Percentiles rank a stretch among this genome's conserved stretches.
These are phyloP conservation scores for Penicillium psychrosexuale DNA, from an alignment of 2,329 filamentous ascomycete genomes.

Conservation along the genomic window DNA sequence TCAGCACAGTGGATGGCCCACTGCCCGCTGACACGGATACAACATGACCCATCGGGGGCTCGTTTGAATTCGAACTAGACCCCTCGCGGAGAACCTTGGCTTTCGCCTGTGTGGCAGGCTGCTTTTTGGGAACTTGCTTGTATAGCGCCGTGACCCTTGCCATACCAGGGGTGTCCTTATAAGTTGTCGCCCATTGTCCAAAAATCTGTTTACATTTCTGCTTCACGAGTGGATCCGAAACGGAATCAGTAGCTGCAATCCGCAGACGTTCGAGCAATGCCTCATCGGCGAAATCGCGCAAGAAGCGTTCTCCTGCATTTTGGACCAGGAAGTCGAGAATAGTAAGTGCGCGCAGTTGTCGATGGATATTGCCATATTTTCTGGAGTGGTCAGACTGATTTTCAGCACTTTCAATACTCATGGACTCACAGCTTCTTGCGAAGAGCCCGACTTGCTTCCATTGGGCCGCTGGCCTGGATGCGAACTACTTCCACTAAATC, in stretches of 20 bases:
- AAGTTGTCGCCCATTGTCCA: conserved; percentile 77
- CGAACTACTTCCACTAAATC: conserved; percentile 93
- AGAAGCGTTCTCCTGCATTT: conserved; percentile 84
- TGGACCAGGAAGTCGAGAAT: conserved; percentile 92
- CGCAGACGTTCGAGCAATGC: conserved; percentile 86
- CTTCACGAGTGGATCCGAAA: conserved; percentile 81
- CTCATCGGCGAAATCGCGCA: conserved; percentile 84
- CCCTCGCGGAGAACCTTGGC: conserved; percentile 83
- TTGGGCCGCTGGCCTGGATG: conserved; percentile 79
- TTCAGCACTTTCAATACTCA: not conserved
- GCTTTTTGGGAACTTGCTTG: conserved; percentile 66
- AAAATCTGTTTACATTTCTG: conserved; percentile 87
- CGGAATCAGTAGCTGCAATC: conserved; percentile 77
- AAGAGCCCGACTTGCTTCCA: conserved; percentile 85
- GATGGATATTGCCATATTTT: conserved; percentile 93
- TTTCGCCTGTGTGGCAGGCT: conserved; percentile 69
- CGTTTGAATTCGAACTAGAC: conserved; percentile 48
- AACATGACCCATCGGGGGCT: conserved; percentile 37
- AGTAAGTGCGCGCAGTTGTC: conserved; percentile 81
- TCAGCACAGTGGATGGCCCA: conserved; percentile 39
- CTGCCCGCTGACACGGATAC: conserved; percentile 40
- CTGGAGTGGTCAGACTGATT: conserved; percentile 37
- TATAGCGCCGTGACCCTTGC: conserved; percentile 77
- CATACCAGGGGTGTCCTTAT: conserved; percentile 76
- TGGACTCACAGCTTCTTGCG: conserved; percentile 79